Percentiles rank a stretch among this genome's conserved stretches.
Conservation (phyloP, 352 stramenopile species). For the Aphanomyces cochlioides region DNA sequence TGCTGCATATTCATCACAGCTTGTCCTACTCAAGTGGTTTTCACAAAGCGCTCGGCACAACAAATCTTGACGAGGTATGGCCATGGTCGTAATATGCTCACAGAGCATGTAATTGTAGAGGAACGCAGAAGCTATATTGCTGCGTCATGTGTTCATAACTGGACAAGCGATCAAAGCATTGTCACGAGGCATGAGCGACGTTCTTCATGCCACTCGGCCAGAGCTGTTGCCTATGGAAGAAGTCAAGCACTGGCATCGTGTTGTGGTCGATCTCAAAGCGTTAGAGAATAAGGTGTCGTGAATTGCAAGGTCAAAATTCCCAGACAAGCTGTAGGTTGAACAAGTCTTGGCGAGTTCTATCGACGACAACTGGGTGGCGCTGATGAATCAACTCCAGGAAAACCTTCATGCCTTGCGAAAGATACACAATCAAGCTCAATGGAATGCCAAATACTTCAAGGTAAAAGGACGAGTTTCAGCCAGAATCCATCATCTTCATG, state of each 20-base stretch:
- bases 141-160: conserved; percentile 22
- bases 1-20: conserved; percentile 19
- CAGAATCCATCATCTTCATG: background rate
- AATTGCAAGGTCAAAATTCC: too few relatives aligned
- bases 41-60: background rate
- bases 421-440: conserved; percentile 27
- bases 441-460: conserved; percentile 32
- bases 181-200: conserved; percentile 11
- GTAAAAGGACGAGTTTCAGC: background rate
- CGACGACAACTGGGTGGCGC: background rate
- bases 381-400: conserved; percentile 13
- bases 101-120: too few relatives aligned
- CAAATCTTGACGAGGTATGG: too few relatives aligned
- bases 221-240: conserved; percentile 17
- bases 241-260: conserved; percentile 22
- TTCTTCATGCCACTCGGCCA: background rate
- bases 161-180: conserved; percentile 12
- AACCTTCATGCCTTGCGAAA: conserved; percentile 15
- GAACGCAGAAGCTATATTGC: conserved; percentile 6
- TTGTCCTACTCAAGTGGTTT: conserved; percentile 4
- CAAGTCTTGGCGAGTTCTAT: too few relatives aligned
- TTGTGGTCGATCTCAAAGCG: background rate
- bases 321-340: too few relatives aligned
- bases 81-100: too few relatives aligned
- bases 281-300: conserved; percentile 14